Percentiles rank a stretch among this genome's conserved stretches.
These are phyloP conservation scores for Penicillium taxi DNA, from an alignment of 495 filamentous ascomycete genomes.

Conservation along the genomic window DNA sequence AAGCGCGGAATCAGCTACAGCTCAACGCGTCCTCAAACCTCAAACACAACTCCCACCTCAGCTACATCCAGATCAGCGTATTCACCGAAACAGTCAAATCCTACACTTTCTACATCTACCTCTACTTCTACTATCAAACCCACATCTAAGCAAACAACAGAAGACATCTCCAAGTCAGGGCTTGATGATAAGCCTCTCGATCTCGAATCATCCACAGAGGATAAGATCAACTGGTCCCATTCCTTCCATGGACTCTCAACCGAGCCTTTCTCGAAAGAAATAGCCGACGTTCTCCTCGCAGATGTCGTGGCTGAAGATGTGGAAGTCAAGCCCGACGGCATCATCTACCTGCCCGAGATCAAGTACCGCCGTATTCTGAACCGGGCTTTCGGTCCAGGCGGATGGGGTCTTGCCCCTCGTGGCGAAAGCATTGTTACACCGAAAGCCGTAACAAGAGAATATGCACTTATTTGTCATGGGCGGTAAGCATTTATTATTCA, in stretches of 20 bases:
- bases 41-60: slow-evolving; percentile 8
- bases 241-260: slow-evolving; percentile 85
- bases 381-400: slow-evolving; percentile 85
- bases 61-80: slow-evolving; percentile 13
- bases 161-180: slow-evolving; percentile 45
- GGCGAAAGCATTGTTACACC: slow-evolving; percentile 86
- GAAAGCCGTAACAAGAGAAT: slow-evolving; percentile 87
- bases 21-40: slow-evolving; percentile 10
- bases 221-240: slow-evolving; percentile 80
- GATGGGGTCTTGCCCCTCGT: slow-evolving; percentile 86
- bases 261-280: slow-evolving; percentile 68
- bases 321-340: slow-evolving; percentile 94
- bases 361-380: slow-evolving; percentile 95
- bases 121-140: slow-evolving; percentile 9
- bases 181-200: slow-evolving; percentile 46
- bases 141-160: slow-evolving; percentile 29
- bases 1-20: slow-evolving; percentile 11
- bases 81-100: slow-evolving; percentile 2
- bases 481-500: slow-evolving; percentile 49
- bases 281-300: slow-evolving; percentile 59
- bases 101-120: slow-evolving; percentile 9
- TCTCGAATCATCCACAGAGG: slow-evolving; percentile 34
- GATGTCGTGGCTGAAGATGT: slow-evolving; percentile 66
- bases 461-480: slow-evolving; percentile 82
- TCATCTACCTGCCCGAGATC: slow-evolving; percentile 95